Evolutionary conservation across 73 alveolate species (phyloP).

Genomic region (Symbiodinium pilosum): DNA sequence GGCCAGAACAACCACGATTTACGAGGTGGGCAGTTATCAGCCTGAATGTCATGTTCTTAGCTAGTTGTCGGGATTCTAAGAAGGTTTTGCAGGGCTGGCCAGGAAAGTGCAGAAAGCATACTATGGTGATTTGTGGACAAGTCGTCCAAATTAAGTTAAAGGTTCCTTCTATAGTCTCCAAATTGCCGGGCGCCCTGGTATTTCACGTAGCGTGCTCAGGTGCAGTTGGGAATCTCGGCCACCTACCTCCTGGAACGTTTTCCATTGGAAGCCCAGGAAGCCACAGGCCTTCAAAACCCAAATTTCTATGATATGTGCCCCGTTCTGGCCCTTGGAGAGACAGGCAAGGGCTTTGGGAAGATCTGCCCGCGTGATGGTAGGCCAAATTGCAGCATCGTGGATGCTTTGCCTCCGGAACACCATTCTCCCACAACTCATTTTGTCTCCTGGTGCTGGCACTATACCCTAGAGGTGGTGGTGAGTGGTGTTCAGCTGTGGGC

Average conservation of each 20-base stretch:
- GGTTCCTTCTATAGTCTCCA: no score
- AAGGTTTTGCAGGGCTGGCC: no score
- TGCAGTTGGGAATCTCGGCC: no score
- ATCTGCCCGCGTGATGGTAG: not conserved
- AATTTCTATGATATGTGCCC: not conserved
- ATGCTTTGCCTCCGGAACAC: not conserved
- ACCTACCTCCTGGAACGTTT: not conserved
- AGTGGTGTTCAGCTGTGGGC: not conserved
- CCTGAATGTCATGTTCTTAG: no score
- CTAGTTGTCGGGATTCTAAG: no score
- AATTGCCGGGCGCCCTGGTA: no score
- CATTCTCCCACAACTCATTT: not conserved
- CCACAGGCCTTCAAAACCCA: not conserved
- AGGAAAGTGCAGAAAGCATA: no score
- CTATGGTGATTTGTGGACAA: no score
- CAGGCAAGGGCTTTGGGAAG: not conserved
- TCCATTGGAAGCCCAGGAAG: not conserved
- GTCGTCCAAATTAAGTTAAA: no score
- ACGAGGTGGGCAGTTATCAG: no score
- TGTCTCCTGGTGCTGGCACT: constrained; percentile 22
- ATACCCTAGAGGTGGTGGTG: not conserved
- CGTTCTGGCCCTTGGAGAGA: not conserved
- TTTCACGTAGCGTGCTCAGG: no score
- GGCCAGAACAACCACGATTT: no score
- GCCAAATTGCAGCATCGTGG: not conserved